Percentiles rank a stretch among this genome's conserved stretches.
phyloP scores from a whole-genome alignment of 2,329 filamentous ascomycete species.

The Penicillium sp. region DNA sequence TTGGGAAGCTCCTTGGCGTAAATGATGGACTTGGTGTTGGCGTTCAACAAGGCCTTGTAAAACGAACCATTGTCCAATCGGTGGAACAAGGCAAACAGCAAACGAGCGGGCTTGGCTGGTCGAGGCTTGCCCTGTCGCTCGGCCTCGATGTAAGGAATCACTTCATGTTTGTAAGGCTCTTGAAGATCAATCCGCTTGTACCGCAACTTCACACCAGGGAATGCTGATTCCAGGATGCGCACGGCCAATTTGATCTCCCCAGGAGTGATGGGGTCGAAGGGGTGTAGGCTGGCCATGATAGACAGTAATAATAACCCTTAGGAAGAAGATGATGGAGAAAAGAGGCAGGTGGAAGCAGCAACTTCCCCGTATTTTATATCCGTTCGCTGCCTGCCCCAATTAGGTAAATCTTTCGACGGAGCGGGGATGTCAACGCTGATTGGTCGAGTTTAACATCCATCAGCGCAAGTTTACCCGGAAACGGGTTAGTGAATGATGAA shows the following conservation, averaged over 20 bases:
- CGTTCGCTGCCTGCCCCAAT: constrained; percentile 6
- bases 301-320: not conserved
- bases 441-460: constrained; percentile 8
- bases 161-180: constrained; percentile 65
- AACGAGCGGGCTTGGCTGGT: constrained; percentile 55
- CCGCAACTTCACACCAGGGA: constrained; percentile 42
- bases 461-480: constrained; percentile 23
- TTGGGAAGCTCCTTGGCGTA: constrained; percentile 52
- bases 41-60: constrained; percentile 46
- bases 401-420: constrained; percentile 24
- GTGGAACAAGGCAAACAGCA: constrained; percentile 58
- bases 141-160: constrained; percentile 65
- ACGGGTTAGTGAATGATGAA: constrained; percentile 17
- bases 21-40: constrained; percentile 39
- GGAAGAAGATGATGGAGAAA: not conserved
- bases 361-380: constrained; percentile 6
- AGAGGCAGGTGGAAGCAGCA: constrained; percentile 1
- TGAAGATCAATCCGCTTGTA: constrained; percentile 71
- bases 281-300: constrained; percentile 36
- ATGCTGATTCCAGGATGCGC: constrained; percentile 41
- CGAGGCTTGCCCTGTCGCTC: constrained; percentile 59
- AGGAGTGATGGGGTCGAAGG: constrained; percentile 46
- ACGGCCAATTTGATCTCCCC: constrained; percentile 46
- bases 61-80: constrained; percentile 48
- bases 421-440: constrained; percentile 8